Evolutionary conservation across 2,329 filamentous ascomycete species (phyloP), one percentile per base, ranked within the genome.

Genomic region (Fusarium scirpi): DNA sequence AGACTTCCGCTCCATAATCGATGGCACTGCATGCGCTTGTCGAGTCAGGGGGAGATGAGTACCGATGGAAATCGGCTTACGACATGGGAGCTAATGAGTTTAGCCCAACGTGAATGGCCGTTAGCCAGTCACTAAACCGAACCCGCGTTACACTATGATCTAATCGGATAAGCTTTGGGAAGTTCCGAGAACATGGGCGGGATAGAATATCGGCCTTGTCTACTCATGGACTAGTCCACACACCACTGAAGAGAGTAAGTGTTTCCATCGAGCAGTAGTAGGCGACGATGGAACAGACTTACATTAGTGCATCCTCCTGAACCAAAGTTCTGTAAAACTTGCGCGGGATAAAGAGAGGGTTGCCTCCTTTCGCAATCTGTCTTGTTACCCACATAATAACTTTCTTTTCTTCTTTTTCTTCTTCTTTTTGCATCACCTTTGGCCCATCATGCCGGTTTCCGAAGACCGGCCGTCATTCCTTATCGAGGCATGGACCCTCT

Each of bases 401-500:
- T 2, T 38, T n/a, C 18, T n/a, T 9, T 38, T 38, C 10, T n/a
- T 38, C 18, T 7, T n/a, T 38, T 38, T 38, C 10, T 38, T 4
- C 18, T 27, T 24, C 12, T 34, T 10, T 47, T 34, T 47, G 29
- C 34, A 12, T 12, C 8, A 2, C 8, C 18, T 6, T 16, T 8
- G 15, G 8, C 20, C n/a, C 43, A 24, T 12, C 5, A 55, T 55
- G 52, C 52, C 52, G 4, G 22, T 47, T 18, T 34, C 41, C 13
- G 47, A 51, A 24, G 16, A 51, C 6, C 20, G 47, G 30, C 29
- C 30, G 20, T 51, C 47, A 10, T 80, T 80, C 30, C 67, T 80
- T 12, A 27, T 58, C 4, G 78, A 80, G 46, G 71, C 71, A 12
- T 80, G 78, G 78, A 32, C 68, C 2, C 71, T 79, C 22, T 82